Evolutionary conservation across 352 stramenopile genomes (phyloP).

Genomic region (Globisporangium nunn): DNA sequence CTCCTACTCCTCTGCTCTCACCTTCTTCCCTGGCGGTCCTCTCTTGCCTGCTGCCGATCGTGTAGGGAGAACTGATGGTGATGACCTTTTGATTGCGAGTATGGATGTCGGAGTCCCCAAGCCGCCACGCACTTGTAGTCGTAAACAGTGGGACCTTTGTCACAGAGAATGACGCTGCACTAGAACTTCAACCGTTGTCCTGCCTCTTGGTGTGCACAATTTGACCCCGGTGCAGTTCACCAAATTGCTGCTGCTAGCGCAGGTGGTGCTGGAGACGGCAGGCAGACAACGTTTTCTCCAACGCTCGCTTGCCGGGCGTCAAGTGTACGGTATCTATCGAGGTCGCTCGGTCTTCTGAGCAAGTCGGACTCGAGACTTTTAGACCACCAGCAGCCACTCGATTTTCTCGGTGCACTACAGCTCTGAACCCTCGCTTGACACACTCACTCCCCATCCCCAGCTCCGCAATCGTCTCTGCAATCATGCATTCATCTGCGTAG

Average conservation of each 20-base stretch:
- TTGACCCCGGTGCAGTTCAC: background rate
- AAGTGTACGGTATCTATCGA: background rate
- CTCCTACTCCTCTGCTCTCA: background rate
- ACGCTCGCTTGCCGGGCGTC: background rate
- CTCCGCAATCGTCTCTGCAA: background rate
- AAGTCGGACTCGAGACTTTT: no score
- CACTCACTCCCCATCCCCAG: background rate
- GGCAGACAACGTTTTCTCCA: no score
- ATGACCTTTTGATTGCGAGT: background rate
- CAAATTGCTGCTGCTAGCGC: background rate
- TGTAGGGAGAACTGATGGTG: background rate
- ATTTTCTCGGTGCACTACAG: background rate
- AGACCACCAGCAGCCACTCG: no score
- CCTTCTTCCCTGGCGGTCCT: background rate
- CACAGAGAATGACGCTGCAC: background rate
- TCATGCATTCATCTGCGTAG: background rate
- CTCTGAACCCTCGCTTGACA: background rate
- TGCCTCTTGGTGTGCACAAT: conserved; percentile 1
- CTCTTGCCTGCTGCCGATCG: background rate
- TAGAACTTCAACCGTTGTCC: background rate
- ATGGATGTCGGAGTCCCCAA: background rate
- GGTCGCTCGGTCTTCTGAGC: no score
- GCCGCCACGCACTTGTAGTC: background rate
- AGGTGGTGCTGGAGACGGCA: no score
- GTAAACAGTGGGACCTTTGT: conserved; percentile 1